Base-by-base conservation (phyloP, 331 rosid genomes). In the Erythrophleum ivorense region DNA sequence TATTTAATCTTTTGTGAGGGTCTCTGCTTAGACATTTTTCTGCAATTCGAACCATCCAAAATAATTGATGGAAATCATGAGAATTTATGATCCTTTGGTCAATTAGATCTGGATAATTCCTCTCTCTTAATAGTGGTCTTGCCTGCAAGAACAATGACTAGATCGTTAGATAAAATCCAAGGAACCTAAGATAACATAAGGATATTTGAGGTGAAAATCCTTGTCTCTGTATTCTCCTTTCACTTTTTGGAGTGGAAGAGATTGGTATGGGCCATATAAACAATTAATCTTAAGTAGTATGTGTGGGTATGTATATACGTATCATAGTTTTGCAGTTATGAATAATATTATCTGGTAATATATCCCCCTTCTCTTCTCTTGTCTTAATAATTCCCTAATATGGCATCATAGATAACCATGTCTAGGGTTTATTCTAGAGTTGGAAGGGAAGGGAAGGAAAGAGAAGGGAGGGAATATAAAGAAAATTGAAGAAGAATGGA, bases 11-110 rank as follows among this genome's bases (percentile, higher is more conserved):
- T 87, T 85, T 90, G 34, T 52, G 69, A 83, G 97, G 94, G 63
- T 91, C 94, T 70, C 84, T 90, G 64, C 88, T 80, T 79, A 94
- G 85, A 81, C 98, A 94, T 88, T 88, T 92, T 76, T 90, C 97
- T 19, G 94, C 97, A 14, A 88, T 75, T 67, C 91, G 87, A 78
- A 91, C 89, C 97, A 94, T 90, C 97, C 92, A 92, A 88, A 90
- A 88, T 50, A 94, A 88, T 79, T 92, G 97, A 80, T 89, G 90
- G 78, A 88, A 80, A 84, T 94, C 94, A 63, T 91, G 89, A 12
- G 54, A 63, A 36, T 91, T 79, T 14, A 69, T 75, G 58, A 92
- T 91, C 73, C 88, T 88, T 57, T 86, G 87, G 64, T 92, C 97
- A 68, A 92, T 83, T 86, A 94, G 78, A 83, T 80, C 91, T 15